phyloP scores from a whole-genome alignment of 306 rosid genomes.

The Urtica urens region DNA sequence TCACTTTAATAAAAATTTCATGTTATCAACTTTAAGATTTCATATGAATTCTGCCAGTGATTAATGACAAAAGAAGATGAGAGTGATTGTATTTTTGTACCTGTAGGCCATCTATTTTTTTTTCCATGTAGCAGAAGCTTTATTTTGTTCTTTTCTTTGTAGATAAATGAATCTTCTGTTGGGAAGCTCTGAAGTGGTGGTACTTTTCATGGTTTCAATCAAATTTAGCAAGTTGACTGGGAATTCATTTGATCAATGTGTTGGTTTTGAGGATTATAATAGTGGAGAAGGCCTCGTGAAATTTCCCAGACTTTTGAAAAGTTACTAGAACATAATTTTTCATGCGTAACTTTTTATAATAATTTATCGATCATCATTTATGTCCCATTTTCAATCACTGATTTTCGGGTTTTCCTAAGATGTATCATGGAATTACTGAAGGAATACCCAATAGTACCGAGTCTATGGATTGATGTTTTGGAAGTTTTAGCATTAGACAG shows the following conservation, averaged over 20 bases:
- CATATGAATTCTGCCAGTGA: too few species aligned
- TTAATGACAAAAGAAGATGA: too few species aligned
- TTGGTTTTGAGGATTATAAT: neutral
- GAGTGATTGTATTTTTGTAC: too few species aligned
- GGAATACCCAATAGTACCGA: too few species aligned
- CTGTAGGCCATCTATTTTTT: too few species aligned
- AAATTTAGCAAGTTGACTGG: constrained; percentile 31
- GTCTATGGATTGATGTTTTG: too few species aligned
- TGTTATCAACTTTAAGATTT: constrained; percentile 11
- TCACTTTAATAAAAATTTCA: constrained; percentile 18
- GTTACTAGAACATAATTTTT: neutral
- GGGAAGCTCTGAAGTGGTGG: constrained; percentile 46
- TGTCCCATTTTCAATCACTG: neutral
- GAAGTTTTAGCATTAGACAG: too few species aligned
- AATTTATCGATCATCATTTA: neutral
- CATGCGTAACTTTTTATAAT: constrained; percentile 10
- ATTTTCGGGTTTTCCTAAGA: too few species aligned
- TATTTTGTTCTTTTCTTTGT: constrained; percentile 37
- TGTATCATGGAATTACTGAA: too few species aligned
- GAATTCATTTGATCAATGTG: neutral
- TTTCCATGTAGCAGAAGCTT: constrained; percentile 8
- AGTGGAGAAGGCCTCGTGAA: too few species aligned
- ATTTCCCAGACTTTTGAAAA: neutral
- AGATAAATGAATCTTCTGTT: constrained; percentile 84
- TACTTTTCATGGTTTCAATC: constrained; percentile 45